These are phyloP conservation scores for Saccharomyces hybrid DNA, from an alignment of 1,139 yeast genomes.

Conservation along the genomic window DNA sequence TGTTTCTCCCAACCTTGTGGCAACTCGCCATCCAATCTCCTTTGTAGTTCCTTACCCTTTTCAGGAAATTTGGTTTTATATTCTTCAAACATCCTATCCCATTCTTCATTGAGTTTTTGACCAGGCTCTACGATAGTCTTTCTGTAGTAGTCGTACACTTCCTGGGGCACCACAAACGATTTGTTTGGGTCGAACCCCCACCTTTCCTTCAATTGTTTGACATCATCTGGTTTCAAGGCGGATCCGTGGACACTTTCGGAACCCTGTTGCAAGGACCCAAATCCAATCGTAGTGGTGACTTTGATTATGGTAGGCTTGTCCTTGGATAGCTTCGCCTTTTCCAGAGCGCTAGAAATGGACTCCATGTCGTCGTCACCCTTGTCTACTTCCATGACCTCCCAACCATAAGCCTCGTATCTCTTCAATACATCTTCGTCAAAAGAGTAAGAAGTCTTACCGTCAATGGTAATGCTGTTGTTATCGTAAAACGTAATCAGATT, in stretches of 20 bases:
- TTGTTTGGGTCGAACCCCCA: constrained; percentile 85
- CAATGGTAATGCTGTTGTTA: constrained; percentile 94
- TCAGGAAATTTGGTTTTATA: constrained; percentile 69
- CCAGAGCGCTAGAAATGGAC: constrained; percentile 68
- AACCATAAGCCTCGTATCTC: constrained; percentile 88
- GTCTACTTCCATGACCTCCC: constrained; percentile 75
- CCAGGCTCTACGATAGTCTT: constrained; percentile 53
- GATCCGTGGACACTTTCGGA: constrained; percentile 94
- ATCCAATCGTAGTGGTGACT: constrained; percentile 88
- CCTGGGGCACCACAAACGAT: constrained; percentile 70
- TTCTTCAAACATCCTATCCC: constrained; percentile 57
- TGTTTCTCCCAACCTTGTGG: constrained; percentile 76
- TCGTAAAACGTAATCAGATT: constrained; percentile 95
- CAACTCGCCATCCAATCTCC: constrained; percentile 73
- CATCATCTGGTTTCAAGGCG: constrained; percentile 90
- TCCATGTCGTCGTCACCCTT: constrained; percentile 76
- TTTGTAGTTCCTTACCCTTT: constrained; percentile 67
- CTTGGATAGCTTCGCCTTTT: constrained; percentile 51
- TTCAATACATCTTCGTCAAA: constrained; percentile 87
- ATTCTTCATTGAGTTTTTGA: constrained; percentile 58
- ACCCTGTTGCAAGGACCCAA: constrained; percentile 79
- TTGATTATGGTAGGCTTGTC: constrained; percentile 88
- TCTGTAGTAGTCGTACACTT: constrained; percentile 64
- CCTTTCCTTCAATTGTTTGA: constrained; percentile 73
- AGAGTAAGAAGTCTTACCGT: constrained; percentile 83